phyloP scores from a whole-genome alignment of 2,329 filamentous ascomycete species.

The Scleromitrula shiraiana region DNA sequence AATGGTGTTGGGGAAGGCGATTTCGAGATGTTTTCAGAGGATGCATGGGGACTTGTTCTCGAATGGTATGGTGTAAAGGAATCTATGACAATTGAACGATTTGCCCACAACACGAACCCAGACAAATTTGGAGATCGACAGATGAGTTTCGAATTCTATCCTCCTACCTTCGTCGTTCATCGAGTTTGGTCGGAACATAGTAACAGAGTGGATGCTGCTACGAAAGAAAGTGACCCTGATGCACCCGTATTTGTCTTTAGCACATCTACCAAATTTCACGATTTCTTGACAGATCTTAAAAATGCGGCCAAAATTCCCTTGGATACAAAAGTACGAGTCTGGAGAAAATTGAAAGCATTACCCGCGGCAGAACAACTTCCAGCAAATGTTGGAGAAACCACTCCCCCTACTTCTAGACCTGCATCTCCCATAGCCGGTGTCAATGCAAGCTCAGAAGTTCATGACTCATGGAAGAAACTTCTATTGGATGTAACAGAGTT shows the following conservation, averaged over 20 bases:
- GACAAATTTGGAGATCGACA: slow-evolving; percentile 51
- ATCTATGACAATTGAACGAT: slow-evolving; percentile 64
- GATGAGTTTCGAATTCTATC: slow-evolving; percentile 74
- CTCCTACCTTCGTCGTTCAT: slow-evolving; percentile 76
- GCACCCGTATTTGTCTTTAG: slow-evolving; percentile 65
- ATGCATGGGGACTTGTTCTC: slow-evolving; percentile 74
- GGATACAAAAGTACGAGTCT: slow-evolving; percentile 64
- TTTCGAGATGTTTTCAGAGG: slow-evolving; percentile 68
- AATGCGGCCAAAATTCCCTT: slow-evolving; percentile 56
- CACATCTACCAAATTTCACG: slow-evolving; percentile 58
- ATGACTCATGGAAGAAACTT: slow-evolving; percentile 36
- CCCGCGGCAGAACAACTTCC: slow-evolving; percentile 30
- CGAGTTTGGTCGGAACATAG: slow-evolving; percentile 61
- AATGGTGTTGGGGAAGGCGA: slow-evolving; percentile 60
- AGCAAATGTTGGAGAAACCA: slow-evolving; percentile 35
- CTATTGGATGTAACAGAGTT: slow-evolving; percentile 50
- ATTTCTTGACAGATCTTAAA: slow-evolving; percentile 73
- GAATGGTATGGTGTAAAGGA: slow-evolving; percentile 75
- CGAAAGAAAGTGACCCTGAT: slow-evolving; percentile 52
- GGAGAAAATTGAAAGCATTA: slow-evolving; percentile 24
- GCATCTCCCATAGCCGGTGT: slow-evolving; percentile 18
- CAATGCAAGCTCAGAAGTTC: slow-evolving; percentile 16
- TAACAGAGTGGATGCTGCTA: slow-evolving; percentile 47
- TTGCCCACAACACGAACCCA: slow-evolving; percentile 67
- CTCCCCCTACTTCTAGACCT: slow-evolving; percentile 29